phyloP scores from a whole-genome alignment of 2,329 filamentous ascomycete species.

The Colletotrichum liaoningense region DNA sequence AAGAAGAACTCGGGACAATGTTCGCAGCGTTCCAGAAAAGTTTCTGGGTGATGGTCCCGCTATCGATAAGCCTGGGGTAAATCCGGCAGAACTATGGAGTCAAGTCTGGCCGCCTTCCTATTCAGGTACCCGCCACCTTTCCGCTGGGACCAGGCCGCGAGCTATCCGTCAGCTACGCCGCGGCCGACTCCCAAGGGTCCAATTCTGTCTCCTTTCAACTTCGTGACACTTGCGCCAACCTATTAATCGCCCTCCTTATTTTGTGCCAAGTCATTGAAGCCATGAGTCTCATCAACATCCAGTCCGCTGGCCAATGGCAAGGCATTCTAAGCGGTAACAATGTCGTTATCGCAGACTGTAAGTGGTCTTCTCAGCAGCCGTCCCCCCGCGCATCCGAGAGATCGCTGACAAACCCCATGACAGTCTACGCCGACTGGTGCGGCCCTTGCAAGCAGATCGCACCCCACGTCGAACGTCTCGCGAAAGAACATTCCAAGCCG shows the following conservation, averaged over 20 bases:
- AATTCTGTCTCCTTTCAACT: neutral
- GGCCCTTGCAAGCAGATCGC: conserved; percentile 93
- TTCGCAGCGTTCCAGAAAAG: conserved; percentile 25
- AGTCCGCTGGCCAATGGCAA: conserved; percentile 77
- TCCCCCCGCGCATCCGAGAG: conserved; percentile 20
- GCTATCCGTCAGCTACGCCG: conserved; percentile 16
- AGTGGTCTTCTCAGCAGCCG: conserved; percentile 48
- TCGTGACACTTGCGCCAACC: conserved; percentile 1
- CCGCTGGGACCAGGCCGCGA: conserved; percentile 27
- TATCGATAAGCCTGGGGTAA: conserved; percentile 30
- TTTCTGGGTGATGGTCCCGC: conserved; percentile 29
- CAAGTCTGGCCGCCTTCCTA: conserved; percentile 39
- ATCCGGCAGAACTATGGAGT: conserved; percentile 39
- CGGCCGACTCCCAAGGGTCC: neutral
- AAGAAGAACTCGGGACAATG: neutral
- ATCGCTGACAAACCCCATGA: conserved; percentile 41
- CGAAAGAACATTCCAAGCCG: conserved; percentile 81
- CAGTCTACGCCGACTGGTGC: conserved; percentile 97
- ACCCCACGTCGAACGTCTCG: conserved; percentile 87
- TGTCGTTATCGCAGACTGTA: conserved; percentile 92
- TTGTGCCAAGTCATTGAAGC: conserved; percentile 23
- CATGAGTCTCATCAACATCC: conserved; percentile 67
- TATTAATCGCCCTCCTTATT: conserved; percentile 6
- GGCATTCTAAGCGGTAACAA: conserved; percentile 77
- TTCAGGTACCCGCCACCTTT: conserved; percentile 24